These are phyloP conservation scores for Phaeosphaeriaceae sp. DNA, from an alignment of 2,329 filamentous ascomycete species.

Conservation along the genomic window DNA sequence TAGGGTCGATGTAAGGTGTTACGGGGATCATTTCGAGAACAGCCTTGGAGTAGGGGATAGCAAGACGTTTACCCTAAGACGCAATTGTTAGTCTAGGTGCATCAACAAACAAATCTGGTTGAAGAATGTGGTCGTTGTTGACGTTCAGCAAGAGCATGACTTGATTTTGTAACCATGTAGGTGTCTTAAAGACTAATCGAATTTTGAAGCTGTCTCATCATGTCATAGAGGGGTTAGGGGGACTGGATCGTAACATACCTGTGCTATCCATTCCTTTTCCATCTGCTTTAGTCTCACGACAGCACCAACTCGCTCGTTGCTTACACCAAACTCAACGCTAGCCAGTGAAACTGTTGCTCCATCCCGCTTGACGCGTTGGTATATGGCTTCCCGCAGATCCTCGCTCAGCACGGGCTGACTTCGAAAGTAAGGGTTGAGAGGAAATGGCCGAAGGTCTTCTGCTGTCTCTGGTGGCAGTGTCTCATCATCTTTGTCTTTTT, in stretches of 20 bases:
- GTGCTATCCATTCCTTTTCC: constrained; percentile 75
- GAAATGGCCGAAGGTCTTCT: constrained; percentile 66
- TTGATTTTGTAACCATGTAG: constrained; percentile 82
- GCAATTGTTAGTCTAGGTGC: neutral
- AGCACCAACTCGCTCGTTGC: constrained; percentile 83
- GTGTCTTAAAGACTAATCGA: constrained; percentile 99
- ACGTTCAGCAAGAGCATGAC: constrained; percentile 75
- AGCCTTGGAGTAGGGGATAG: constrained; percentile 76
- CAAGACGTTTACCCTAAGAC: constrained; percentile 75
- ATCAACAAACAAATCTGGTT: constrained; percentile 7
- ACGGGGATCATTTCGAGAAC: constrained; percentile 79
- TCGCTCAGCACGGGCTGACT: constrained; percentile 78
- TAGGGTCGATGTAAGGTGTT: constrained; percentile 56
- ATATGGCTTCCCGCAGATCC: constrained; percentile 74
- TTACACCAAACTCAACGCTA: constrained; percentile 77
- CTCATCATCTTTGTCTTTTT: constrained; percentile 21
- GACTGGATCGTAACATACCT: constrained; percentile 65
- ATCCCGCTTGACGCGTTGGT: constrained; percentile 67
- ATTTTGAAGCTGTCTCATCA: constrained; percentile 76
- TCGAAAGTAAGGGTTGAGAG: constrained; percentile 72
- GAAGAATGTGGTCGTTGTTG: constrained; percentile 3
- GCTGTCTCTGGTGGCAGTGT: constrained; percentile 39
- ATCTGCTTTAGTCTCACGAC: constrained; percentile 85
- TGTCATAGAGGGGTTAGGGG: constrained; percentile 27
- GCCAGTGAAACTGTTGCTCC: constrained; percentile 73